Conservation (phyloP, 257 asterid species). For the Salvia miltiorrhiza region DNA sequence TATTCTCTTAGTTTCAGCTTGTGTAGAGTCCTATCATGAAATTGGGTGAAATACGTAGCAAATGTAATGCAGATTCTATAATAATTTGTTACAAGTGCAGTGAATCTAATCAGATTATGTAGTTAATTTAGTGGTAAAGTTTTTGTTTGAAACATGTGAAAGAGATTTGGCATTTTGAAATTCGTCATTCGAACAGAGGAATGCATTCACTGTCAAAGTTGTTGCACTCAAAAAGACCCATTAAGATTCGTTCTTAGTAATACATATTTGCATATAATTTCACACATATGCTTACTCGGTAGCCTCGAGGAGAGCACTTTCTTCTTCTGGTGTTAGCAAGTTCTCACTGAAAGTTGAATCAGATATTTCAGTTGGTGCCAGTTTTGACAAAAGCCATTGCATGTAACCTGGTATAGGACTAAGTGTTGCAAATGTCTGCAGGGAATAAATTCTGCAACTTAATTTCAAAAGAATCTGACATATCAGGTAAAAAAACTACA, state of each 20-base stretch:
- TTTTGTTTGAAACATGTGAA: slow-evolving; percentile 1
- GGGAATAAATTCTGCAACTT: slow-evolving; percentile 22
- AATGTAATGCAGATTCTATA: background rate
- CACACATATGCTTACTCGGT: slow-evolving; percentile 46
- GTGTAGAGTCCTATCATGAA: background rate
- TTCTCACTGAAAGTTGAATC: slow-evolving; percentile 66
- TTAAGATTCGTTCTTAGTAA: background rate
- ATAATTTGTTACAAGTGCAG: background rate
- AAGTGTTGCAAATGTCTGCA: slow-evolving; percentile 95
- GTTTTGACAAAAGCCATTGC: slow-evolving; percentile 85
- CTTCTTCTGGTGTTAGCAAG: slow-evolving; percentile 82
- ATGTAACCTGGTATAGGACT: slow-evolving; percentile 95
- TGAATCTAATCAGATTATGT: background rate
- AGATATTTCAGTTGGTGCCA: slow-evolving; percentile 66
- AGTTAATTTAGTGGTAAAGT: background rate
- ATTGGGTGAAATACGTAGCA: background rate
- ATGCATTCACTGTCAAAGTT: background rate
- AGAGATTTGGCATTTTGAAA: slow-evolving; percentile 6
- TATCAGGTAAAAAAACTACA: background rate
- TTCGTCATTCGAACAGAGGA: background rate
- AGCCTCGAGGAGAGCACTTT: slow-evolving; percentile 57
- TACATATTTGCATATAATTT: slow-evolving; percentile 17
- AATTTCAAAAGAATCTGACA: slow-evolving; percentile 5
- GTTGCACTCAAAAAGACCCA: background rate
- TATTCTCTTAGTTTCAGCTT: background rate